A percentile compares a stretch with the other conserved stretches of the same genome.
Evolutionary conservation across 192 early-diverging fungal genomes (phyloP).

Genomic region (Helicostylum pulchrum): DNA sequence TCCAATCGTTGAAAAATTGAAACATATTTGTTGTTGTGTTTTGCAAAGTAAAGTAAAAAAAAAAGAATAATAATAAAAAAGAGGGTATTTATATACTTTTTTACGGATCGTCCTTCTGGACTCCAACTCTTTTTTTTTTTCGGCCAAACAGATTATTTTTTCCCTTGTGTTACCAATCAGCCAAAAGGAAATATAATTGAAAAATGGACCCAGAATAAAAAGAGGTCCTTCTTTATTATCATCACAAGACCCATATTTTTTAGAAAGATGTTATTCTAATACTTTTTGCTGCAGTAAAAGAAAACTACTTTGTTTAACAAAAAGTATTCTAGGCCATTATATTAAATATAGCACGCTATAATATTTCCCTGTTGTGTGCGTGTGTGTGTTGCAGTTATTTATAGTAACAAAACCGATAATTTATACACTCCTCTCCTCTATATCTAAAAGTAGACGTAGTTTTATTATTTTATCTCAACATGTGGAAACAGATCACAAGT

Average conservation of each 20-base stretch:
- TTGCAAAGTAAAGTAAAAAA: constrained; percentile 1
- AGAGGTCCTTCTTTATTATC: neutral
- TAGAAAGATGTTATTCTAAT: too few relatives aligned
- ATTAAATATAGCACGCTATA: too few relatives aligned
- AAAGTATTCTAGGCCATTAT: too few relatives aligned
- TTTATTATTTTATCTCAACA: too few relatives aligned
- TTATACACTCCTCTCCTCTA: too few relatives aligned
- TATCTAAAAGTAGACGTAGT: too few relatives aligned
- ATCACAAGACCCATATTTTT: neutral
- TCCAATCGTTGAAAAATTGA: constrained; percentile 20
- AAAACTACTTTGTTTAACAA: too few relatives aligned
- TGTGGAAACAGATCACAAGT: too few relatives aligned
- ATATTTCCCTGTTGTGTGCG: too few relatives aligned
- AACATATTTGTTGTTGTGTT: constrained; percentile 2
- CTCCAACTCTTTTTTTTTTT: neutral
- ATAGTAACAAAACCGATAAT: too few relatives aligned
- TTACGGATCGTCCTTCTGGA: neutral
- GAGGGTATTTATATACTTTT: neutral
- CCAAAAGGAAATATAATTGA: neutral
- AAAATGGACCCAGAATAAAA: neutral
- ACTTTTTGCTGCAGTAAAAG: too few relatives aligned
- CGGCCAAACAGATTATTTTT: neutral
- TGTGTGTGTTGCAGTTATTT: too few relatives aligned
- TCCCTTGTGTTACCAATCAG: neutral
- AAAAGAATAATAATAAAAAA: neutral